Evolutionary conservation across 805 yeast species (phyloP).

Genomic region (Sugiyamaella marilandica): DNA sequence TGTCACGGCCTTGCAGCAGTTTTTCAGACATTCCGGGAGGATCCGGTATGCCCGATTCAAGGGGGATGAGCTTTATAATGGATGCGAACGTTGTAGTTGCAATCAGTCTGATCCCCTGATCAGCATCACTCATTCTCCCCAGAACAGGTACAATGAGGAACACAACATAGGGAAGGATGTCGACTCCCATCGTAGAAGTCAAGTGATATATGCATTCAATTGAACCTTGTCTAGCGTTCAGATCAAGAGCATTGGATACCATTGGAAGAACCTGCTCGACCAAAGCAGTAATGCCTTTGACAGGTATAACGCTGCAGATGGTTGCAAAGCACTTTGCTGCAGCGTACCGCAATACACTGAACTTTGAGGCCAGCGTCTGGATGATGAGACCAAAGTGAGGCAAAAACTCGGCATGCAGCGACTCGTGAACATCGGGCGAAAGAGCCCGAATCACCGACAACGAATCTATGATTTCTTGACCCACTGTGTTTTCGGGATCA

Average conservation of each 20-base stretch:
- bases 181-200: slow-evolving; percentile 78
- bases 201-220: slow-evolving; percentile 87
- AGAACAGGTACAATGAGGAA: slow-evolving; percentile 92
- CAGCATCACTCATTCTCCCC: slow-evolving; percentile 97
- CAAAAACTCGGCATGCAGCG: slow-evolving; percentile 46
- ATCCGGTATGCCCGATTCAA: slow-evolving; percentile 96
- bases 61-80: slow-evolving; percentile 88
- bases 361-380: slow-evolving; percentile 57
- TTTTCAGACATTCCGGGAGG: slow-evolving; percentile 87
- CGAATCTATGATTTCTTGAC: slow-evolving; percentile 81
- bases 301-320: slow-evolving; percentile 63
- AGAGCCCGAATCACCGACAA: slow-evolving; percentile 76
- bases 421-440: slow-evolving; percentile 52
- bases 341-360: slow-evolving; percentile 81
- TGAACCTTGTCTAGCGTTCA: slow-evolving; percentile 83
- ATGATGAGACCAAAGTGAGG: slow-evolving; percentile 50
- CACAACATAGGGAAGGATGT: slow-evolving; percentile 88
- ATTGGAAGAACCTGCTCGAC: slow-evolving; percentile 77
- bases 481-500: slow-evolving; percentile 38
- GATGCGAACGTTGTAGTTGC: slow-evolving; percentile 97
- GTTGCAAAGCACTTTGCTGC: slow-evolving; percentile 86
- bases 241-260: slow-evolving; percentile 67
- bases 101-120: slow-evolving; percentile 76
- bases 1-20: slow-evolving; percentile 79
- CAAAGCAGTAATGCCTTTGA: slow-evolving; percentile 67